Evolutionary conservation across 1,284 basidiomycete species (phyloP), one percentile per base, ranked within the genome.

Genomic region (Puccinia triticina): DNA sequence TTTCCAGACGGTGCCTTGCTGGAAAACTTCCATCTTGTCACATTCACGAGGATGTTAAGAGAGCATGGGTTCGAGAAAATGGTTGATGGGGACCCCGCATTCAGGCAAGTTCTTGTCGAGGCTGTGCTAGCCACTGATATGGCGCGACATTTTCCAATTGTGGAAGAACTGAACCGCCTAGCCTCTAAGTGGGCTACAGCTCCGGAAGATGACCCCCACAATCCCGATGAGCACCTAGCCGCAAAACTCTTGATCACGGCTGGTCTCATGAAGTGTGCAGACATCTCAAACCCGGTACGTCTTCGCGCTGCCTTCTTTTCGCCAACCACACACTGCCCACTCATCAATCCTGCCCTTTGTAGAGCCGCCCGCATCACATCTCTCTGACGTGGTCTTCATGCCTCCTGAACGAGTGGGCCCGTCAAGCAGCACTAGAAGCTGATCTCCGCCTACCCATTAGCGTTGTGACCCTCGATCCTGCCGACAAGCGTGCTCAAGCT

Each of bases 51-150:
- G 82, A 91, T 94, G 53, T 92, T 97, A 88, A 91, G 92, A 53
- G 90, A 91, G 83, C 92, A 96, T 86, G 92, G 93, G 2, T 90
- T 96, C 76, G 87, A 86, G 29, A 88, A 88, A 85, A 86, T 89
- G 32, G 84, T 89, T 55, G 87, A 85, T 26, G 84, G 84, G 21
- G 53, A 81, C 29, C 3, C 29, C 14, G 88, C 89, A 2, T 92
- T 94, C 86, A 90, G 93, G 73, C 92, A 91, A 85, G 89, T 94
- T 7, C 89, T 97, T 10, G 90, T 91, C 83, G 90, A 92, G 74
- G 92, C 93, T 0, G 92, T 98, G 4, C 90, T 98, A 21, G 93
- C 94, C 2, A 98, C 95, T 23, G 96, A 98, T 86, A 96, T 98
- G 94, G 90, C 91, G 80, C 91, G 96, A 5, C 95, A 98, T 87